Conservation (phyloP, 73 alveolate species). For the Effrenium voratum region DNA sequence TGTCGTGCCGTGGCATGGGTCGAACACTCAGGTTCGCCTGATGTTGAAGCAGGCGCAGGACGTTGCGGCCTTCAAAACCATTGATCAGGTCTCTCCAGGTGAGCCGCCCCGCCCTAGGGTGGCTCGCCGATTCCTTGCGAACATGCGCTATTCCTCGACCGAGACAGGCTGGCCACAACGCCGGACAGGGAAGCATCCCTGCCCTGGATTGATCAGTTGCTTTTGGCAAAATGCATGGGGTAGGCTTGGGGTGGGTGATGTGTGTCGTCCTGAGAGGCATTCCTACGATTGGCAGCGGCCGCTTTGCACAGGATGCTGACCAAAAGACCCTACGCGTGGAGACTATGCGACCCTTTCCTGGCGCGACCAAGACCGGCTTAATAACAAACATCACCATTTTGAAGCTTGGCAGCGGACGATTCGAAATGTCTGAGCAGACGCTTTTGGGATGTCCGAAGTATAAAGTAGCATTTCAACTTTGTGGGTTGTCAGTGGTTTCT, state of each 20-base stretch:
- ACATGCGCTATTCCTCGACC: background rate
- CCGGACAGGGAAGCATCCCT: background rate
- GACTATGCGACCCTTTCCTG: conserved; percentile 74
- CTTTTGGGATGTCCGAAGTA: background rate
- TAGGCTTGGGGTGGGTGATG: no score
- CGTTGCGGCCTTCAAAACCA: no score
- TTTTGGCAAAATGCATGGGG: no score
- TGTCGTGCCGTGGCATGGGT: no score
- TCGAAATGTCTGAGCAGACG: background rate
- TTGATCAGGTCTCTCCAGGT: no score
- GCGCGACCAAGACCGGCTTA: conserved; percentile 5
- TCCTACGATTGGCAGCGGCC: conserved; percentile 62
- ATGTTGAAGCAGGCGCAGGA: background rate
- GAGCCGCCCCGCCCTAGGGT: conserved; percentile 51
- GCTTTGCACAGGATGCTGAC: conserved; percentile 66
- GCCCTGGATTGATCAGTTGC: background rate
- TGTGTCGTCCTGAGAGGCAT: conserved; percentile 23
- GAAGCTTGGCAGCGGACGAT: conserved; percentile 7
- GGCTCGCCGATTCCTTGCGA: conserved; percentile 58
- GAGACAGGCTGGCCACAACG: conserved; percentile 37
- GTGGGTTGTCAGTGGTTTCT: background rate
- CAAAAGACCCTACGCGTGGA: conserved; percentile 42
- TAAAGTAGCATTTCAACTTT: no score
- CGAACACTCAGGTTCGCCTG: no score
- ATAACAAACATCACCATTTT: conserved; percentile 59